Percentiles rank a stretch among this genome's conserved stretches.
Evolutionary conservation across 495 filamentous ascomycete species (phyloP).

Genomic region (Aspergillus nanangensis): DNA sequence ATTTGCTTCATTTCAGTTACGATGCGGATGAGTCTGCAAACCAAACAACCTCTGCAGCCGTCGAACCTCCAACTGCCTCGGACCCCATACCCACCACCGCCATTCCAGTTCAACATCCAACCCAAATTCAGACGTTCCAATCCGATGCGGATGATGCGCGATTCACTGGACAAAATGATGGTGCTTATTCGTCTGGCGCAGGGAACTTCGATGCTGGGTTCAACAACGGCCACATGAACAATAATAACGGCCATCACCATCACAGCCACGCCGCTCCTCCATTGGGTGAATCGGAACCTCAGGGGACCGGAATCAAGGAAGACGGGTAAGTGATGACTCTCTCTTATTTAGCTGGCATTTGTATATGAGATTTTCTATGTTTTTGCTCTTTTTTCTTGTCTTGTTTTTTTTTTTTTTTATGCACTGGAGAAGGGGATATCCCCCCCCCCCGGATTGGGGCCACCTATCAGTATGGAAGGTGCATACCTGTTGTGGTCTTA

Average conservation of each 20-base stretch:
- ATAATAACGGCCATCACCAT: too few relatives aligned
- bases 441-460: too few relatives aligned
- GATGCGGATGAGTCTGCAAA: constrained; percentile 71
- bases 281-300: constrained; percentile 26
- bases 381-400: constrained; percentile 12
- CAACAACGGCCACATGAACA: too few relatives aligned
- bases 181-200: constrained; percentile 59
- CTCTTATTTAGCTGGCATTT: constrained; percentile 16
- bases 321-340: constrained; percentile 80
- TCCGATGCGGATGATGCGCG: constrained; percentile 22
- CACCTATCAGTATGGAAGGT: too few relatives aligned
- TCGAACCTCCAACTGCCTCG: constrained; percentile 25
- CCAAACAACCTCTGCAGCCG: constrained; percentile 32
- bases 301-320: constrained; percentile 82
- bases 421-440: too few relatives aligned
- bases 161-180: constrained; percentile 42
- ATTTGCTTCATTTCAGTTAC: constrained; percentile 54
- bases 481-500: too few relatives aligned
- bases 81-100: constrained; percentile 18
- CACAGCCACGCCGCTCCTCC: too few relatives aligned
- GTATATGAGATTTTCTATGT: constrained; percentile 23
- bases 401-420: constrained; percentile 20
- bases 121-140: constrained; percentile 26
- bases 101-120: constrained; percentile 14
- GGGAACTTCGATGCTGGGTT: too few relatives aligned